Evolutionary conservation across 148 eudicot genomes (phyloP), one percentile per base, ranked within the genome.

Genomic region (Rhododendron mucronatum): DNA sequence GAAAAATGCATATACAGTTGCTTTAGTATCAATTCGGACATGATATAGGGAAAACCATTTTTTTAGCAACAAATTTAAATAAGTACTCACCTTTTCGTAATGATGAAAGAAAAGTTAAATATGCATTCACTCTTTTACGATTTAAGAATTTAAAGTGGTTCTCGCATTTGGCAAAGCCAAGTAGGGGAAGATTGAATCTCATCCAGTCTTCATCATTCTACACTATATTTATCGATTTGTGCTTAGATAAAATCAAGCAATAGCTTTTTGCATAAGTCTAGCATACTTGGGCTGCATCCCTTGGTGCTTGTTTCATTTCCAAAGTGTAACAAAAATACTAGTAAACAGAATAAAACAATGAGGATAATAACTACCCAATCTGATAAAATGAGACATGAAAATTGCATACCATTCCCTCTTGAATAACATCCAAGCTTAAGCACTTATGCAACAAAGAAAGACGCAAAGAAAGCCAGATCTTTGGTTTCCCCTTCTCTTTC

Each of bases 351-450:
- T 69, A 69, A 69, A 12, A n/a, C 53, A 79, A 80, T 45, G 41
- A 33, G 18, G 57, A n/a, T 57, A 20, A 33, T 57, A 20, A 81
- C 10, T 35, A 59, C 47, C 12, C 47, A 12, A 77, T 77, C 4
- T 8, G 35, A 23, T 39, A 55, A 13, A 23, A 26, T 67, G 30
- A 41, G 41, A 78, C 44, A 51, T 15, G 33, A 59, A 77, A 82
- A 74, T 3, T 39, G 59, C 96, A 84, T 92, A 97, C 99, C 99
- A 97, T 94, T 88, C 98, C 99, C 90, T 97, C 98, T 87, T 95
- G 98, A 92, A 97, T 88, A 73, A 90, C 90, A 84, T 97, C 99
- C 87, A 95, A 89, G 13, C 94, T 88, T 84, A 94, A 92, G 84
- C 93, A 89, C 86, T 94, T 95, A 85, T 95, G 94, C 93, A 97